Evolutionary conservation across 371 early-diverging fungal genomes (phyloP).

Genomic region (Saksenaea oblongispora): DNA sequence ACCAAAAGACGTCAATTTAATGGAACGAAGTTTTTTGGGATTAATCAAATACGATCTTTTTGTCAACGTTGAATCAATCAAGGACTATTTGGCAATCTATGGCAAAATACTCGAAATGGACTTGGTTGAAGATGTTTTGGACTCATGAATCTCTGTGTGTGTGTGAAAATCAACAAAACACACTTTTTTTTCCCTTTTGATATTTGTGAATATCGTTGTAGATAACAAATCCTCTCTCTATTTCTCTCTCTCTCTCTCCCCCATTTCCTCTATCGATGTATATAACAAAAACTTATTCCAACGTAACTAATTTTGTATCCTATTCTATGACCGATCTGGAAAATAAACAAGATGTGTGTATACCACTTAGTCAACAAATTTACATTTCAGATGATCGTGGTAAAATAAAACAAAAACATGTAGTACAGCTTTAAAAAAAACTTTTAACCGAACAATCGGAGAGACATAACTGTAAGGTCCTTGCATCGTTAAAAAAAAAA

Average conservation of each 20-base stretch:
- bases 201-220: constrained; percentile 1
- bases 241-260: background rate
- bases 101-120: constrained; percentile 52
- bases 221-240: background rate
- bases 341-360: background rate
- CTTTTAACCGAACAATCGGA: background rate
- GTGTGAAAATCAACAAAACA: constrained; percentile 3
- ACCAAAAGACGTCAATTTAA: constrained; percentile 58
- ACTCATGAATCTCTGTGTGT: background rate
- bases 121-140: constrained; percentile 38
- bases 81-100: constrained; percentile 45
- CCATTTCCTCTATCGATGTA: background rate
- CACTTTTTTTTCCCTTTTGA: no score
- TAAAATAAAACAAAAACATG: background rate
- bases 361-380: background rate
- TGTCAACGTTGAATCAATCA: constrained; percentile 45
- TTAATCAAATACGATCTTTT: constrained; percentile 49
- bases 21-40: constrained; percentile 53
- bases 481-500: no score
- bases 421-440: background rate
- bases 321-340: background rate
- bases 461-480: no score
- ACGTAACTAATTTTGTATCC: background rate
- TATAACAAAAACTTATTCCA: no score
- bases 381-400: constrained; percentile 1